These are phyloP conservation scores for Hyaloraphidium curvatum DNA, from an alignment of 192 early-diverging fungal genomes.

Conservation along the genomic window DNA sequence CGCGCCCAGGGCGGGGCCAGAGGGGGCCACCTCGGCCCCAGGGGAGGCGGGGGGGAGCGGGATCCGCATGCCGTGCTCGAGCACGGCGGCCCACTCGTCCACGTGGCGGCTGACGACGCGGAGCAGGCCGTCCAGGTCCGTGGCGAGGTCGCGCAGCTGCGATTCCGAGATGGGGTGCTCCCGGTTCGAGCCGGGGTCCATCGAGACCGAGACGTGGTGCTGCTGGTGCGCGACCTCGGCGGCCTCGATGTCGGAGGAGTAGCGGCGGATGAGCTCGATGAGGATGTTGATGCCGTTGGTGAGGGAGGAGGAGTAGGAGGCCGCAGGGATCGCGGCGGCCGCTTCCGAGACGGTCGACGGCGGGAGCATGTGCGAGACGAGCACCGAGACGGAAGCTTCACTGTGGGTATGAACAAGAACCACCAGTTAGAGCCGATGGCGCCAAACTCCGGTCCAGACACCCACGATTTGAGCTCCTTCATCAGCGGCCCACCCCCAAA, in stretches of 20 bases:
- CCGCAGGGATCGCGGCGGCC: conserved; percentile 32
- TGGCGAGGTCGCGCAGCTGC: conserved; percentile 25
- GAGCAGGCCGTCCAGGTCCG: conserved; percentile 81
- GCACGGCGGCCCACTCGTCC: conserved; percentile 11
- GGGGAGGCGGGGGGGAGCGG: not conserved
- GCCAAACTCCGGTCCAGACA: too few relatives aligned
- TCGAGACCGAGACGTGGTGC: not conserved
- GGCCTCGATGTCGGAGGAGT: conserved; percentile 32
- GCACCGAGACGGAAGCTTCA: too few relatives aligned
- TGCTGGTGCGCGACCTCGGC: not conserved
- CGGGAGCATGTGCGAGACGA: too few relatives aligned
- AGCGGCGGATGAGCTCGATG: conserved; percentile 92
- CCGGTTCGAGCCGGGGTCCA: not conserved
- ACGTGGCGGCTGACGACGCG: conserved; percentile 14
- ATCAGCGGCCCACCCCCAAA: too few relatives aligned
- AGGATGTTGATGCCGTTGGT: conserved; percentile 91
- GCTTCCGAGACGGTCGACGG: too few relatives aligned
- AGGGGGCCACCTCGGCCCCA: not conserved
- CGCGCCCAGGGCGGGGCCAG: conserved; percentile 58
- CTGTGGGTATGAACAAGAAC: too few relatives aligned
- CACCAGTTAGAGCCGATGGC: too few relatives aligned
- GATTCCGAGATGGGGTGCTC: not conserved
- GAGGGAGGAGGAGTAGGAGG: conserved; percentile 67
- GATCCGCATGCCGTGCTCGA: conserved; percentile 44
- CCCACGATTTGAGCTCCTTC: too few relatives aligned